phyloP scores from a whole-genome alignment of 768 basidiomycete genomes.

The Dictyophora rubrovolvata region DNA sequence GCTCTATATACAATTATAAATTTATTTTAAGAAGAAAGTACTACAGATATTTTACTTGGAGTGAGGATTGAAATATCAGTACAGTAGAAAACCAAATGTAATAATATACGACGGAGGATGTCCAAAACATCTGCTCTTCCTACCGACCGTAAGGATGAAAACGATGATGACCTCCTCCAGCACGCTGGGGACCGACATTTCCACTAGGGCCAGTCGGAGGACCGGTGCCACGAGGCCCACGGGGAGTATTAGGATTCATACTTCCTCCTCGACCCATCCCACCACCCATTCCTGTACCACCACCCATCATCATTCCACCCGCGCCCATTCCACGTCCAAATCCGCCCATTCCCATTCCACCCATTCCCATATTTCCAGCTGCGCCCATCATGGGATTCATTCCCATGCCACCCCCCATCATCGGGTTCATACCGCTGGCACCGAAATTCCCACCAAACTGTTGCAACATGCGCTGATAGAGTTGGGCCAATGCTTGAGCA shows the following conservation, averaged over 20 bases:
- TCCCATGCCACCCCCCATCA: slow-evolving; percentile 31
- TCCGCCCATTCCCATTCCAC: slow-evolving; percentile 19
- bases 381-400: slow-evolving; percentile 12
- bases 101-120: background rate
- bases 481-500: slow-evolving; percentile 81
- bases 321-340: slow-evolving; percentile 28
- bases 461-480: slow-evolving; percentile 94
- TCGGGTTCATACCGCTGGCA: slow-evolving; percentile 32
- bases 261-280: slow-evolving; percentile 16
- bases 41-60: background rate
- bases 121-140: slow-evolving; percentile 2
- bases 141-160: slow-evolving; percentile 80
- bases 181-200: slow-evolving; percentile 61
- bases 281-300: slow-evolving; percentile 30
- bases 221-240: slow-evolving; percentile 49
- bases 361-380: slow-evolving; percentile 17
- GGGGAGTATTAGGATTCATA: slow-evolving; percentile 32
- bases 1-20: background rate
- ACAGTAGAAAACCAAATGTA: background rate
- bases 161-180: slow-evolving; percentile 61
- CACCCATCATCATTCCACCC: slow-evolving; percentile 32
- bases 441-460: slow-evolving; percentile 50
- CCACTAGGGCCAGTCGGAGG: slow-evolving; percentile 38
- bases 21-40: background rate
- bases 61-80: background rate